Evolutionary conservation across 768 basidiomycete genomes (phyloP).

Genomic region (Xanthoconium purpureum): DNA sequence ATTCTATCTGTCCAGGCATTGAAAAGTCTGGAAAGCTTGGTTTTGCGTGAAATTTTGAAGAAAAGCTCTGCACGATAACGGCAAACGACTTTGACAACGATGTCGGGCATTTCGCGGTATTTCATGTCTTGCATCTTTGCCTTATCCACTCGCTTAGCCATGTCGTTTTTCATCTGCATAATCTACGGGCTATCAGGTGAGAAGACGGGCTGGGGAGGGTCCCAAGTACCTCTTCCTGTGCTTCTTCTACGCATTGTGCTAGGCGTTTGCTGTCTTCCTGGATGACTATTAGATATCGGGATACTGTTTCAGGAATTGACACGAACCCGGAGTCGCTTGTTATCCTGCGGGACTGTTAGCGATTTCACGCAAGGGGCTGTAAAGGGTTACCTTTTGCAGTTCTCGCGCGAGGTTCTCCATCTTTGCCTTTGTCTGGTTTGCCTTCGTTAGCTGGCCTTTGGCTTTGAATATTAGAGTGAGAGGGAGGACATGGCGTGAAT

Average conservation of each 20-base stretch:
- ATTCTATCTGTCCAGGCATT: constrained; percentile 88
- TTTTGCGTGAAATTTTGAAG: constrained; percentile 92
- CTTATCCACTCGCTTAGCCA: constrained; percentile 76
- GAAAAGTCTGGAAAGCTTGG: constrained; percentile 78
- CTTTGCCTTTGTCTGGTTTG: constrained; percentile 84
- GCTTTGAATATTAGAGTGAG: constrained; percentile 42
- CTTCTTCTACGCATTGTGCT: constrained; percentile 77
- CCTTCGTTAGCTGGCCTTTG: constrained; percentile 81
- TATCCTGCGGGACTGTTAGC: constrained; percentile 55
- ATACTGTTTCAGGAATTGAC: neutral
- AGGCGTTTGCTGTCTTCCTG: constrained; percentile 86
- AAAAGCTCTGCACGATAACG: constrained; percentile 87
- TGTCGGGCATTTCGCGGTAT: constrained; percentile 84
- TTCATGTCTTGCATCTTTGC: constrained; percentile 77
- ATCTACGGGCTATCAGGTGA: constrained; percentile 44
- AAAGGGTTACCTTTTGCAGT: constrained; percentile 68
- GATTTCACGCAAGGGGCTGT: constrained; percentile 5
- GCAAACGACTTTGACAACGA: constrained; percentile 85
- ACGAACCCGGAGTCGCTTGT: constrained; percentile 80
- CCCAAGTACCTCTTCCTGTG: constrained; percentile 69
- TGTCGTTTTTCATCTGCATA: constrained; percentile 76
- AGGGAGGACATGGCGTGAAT: constrained; percentile 2
- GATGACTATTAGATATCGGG: constrained; percentile 20
- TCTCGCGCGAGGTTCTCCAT: constrained; percentile 89
- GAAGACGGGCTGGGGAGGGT: neutral